Evolutionary conservation across 768 basidiomycete species (phyloP), one percentile per base, ranked within the genome.

Genomic region (Amyloporia xantha): DNA sequence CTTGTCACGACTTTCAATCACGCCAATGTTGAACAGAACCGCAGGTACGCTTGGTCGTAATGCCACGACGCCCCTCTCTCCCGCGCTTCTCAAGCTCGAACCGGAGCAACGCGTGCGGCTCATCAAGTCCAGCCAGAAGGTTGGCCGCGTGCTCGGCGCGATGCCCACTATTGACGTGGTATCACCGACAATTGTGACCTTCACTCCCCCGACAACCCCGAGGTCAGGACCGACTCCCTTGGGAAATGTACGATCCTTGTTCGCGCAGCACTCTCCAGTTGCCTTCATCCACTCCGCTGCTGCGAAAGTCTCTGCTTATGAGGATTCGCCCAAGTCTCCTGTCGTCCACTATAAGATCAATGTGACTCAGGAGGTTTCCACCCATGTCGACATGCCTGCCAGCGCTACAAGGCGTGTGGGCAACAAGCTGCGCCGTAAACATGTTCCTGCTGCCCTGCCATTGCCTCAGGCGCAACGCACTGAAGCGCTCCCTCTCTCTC

Each of bases 41-140:
- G 51, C 54, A 2, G 48, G 50, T 5, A 43, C 47, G 30, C 15
- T 44, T 26, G 45, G 47, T 9, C 52, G 49, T 39, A 51, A 48
- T 39, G 38, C 47, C 26, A 37, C 49, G 45, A 33, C 37, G 11
- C 38, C 37, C 44, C 20, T 49, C 48, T 27, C 56, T 19, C 46
- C 33, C 3, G 42, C 40, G 2, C 44, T 52, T n/a, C 44, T 50
- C 40, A 51, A 41, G 43, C 52, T 56, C 43, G 53, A 51, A 30
- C 48, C 50, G 25, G 48, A 52, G 51, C 50, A 54, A 42, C 50
- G 53, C 33, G 33, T 40, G 23, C 45, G 50, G 11, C 43, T 54
- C 20, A 46, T 49, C 13, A 54, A 48, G 48, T 52, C 56, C 2
- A 50, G 53, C 43, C 50, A 52, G 48, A 57, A 57, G 46, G 40